Conservation (phyloP, 2,329 filamentous ascomycete species). For the Hirsutella thompsonii region DNA sequence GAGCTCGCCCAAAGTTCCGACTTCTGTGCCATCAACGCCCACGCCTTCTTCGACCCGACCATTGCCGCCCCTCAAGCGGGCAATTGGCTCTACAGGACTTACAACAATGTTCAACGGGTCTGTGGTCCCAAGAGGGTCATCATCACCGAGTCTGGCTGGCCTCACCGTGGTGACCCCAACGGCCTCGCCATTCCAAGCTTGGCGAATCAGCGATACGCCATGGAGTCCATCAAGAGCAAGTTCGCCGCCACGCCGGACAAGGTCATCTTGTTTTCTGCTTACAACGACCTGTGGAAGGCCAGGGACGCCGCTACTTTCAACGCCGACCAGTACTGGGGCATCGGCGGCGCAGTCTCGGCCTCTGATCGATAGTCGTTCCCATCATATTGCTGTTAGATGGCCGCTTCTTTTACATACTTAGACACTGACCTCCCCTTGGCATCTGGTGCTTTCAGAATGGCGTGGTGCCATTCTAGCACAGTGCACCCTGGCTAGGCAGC, state of each 20-base stretch:
- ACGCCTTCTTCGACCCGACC: constrained; percentile 69
- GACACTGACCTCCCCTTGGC: too few relatives aligned
- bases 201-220: constrained; percentile 52
- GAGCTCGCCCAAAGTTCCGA: constrained; percentile 61
- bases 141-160: constrained; percentile 80
- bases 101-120: constrained; percentile 27
- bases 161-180: constrained; percentile 53
- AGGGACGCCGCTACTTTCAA: constrained; percentile 49
- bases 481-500: too few relatives aligned
- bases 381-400: not conserved
- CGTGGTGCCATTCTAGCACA: too few relatives aligned
- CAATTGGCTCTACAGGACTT: constrained; percentile 48
- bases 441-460: too few relatives aligned
- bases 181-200: constrained; percentile 53
- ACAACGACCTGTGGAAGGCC: constrained; percentile 69
- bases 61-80: constrained; percentile 50
- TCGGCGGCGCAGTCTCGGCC: constrained; percentile 22
- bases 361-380: constrained; percentile 6
- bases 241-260: constrained; percentile 38
- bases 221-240: constrained; percentile 47
- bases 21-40: constrained; percentile 69
- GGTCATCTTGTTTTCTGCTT: constrained; percentile 65
- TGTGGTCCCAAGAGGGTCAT: constrained; percentile 47
- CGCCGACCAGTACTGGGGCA: constrained; percentile 69
- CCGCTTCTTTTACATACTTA: too few relatives aligned